Conservation (phyloP, 225 moss, liverwort and hornwort genomes). For the Takakia lepidozioides region DNA sequence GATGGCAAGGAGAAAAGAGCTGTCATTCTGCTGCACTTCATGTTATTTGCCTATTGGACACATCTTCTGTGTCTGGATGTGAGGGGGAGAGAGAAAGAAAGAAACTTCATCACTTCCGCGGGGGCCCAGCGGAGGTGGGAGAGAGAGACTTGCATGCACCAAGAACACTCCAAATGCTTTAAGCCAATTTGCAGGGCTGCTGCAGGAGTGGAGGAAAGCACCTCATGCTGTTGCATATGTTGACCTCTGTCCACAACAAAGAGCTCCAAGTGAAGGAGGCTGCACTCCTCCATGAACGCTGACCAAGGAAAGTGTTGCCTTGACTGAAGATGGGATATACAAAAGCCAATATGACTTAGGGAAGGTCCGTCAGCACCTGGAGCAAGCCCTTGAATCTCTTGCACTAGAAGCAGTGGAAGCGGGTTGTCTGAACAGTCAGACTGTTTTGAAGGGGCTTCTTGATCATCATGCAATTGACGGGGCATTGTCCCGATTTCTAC, state of each 20-base stretch:
- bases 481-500: constrained; percentile 56
- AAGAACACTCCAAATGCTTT: constrained; percentile 22
- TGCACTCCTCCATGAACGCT: constrained; percentile 48
- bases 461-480: constrained; percentile 69
- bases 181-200: constrained; percentile 53
- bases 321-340: background rate
- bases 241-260: constrained; percentile 34
- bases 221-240: constrained; percentile 64
- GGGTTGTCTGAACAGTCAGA: constrained; percentile 49
- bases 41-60: too few relatives aligned
- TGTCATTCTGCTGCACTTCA: too few relatives aligned
- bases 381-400: constrained; percentile 65
- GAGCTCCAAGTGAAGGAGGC: constrained; percentile 14
- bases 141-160: too few relatives aligned
- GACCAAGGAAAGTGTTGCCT: constrained; percentile 1
- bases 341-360: constrained; percentile 25
- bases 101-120: too few relatives aligned
- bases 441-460: constrained; percentile 37
- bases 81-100: too few relatives aligned
- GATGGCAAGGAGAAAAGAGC: too few relatives aligned
- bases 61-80: too few relatives aligned
- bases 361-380: constrained; percentile 48
- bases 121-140: too few relatives aligned
- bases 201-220: constrained; percentile 56
- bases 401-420: constrained; percentile 64